Base-by-base conservation (phyloP, 768 basidiomycete genomes). In the Lactarius tabidus region DNA sequence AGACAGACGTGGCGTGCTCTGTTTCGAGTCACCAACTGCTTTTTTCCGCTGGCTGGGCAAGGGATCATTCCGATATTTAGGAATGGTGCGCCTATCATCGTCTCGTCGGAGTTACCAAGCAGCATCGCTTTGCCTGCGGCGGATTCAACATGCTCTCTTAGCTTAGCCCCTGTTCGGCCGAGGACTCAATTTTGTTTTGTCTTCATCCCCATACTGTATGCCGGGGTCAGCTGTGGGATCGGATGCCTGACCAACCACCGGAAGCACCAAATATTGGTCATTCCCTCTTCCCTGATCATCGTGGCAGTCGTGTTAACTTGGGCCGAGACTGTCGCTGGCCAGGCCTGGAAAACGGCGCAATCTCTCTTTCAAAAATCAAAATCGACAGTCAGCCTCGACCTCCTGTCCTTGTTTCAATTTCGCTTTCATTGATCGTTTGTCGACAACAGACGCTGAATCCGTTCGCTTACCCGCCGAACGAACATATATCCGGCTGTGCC, bases 161-260 rank as follows among this genome's bases (percentile, higher is more conserved):
- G 55, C 36, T 35, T 51, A 36, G 55, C 64, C 65, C 60, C 60
- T 66, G 60, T 62, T 66, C 60, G 60, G 65, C 60, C 60, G 65
- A 62, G 26, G 55, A 29, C 18, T 20, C 41, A 6, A 2, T 41
- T n/a, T 59, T 33, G n/a, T 35, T 15, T 57, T 33, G 31, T 56
- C 28, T 56, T 64, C 43, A 53, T 23, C 29, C 36, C 45, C n/a
- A n/a, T n/a, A n/a, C n/a, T n/a, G n/a, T n/a, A 43, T 35, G 35
- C 48, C 64, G 54, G 55, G 43, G 48, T 62, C 65, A 60, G 59
- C 59, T 43, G 63, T 41, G 23, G 58, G 63, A 60, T 65, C 59
- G 54, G 38, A 39, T 35, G 39, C 29, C 41, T 60, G 59, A 56
- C 59, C 38, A 59, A 59, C 57, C 56, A 48, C 35, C 45, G 14